Conservation (phyloP, 441 rosid genomes). For the Adansonia gregorii region DNA sequence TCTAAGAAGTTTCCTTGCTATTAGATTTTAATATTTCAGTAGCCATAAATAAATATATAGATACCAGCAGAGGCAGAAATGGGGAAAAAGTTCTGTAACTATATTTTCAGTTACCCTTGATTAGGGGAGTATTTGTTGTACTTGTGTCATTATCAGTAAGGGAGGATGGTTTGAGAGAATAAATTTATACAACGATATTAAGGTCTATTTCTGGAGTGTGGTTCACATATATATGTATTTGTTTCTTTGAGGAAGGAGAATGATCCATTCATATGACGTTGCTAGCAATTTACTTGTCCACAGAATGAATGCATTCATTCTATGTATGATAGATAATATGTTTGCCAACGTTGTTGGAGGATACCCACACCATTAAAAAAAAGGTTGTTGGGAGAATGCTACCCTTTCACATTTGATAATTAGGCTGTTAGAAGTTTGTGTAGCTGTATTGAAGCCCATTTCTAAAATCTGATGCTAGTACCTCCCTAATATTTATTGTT, state of each 20-base stretch:
- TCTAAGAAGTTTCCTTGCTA: background rate
- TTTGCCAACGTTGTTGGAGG: background rate
- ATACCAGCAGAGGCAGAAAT: background rate
- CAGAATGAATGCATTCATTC: background rate
- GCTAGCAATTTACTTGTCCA: background rate
- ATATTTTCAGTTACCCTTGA: background rate
- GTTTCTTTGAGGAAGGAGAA: background rate
- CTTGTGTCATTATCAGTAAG: background rate
- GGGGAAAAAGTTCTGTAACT: background rate
- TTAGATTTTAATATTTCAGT: slow-evolving; percentile 1
- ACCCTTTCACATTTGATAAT: background rate
- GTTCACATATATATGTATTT: background rate
- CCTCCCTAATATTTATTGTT: background rate
- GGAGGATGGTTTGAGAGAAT: background rate
- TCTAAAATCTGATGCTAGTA: background rate
- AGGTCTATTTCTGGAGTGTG: background rate
- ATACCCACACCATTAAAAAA: background rate
- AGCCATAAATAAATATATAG: background rate
- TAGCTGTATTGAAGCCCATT: background rate
- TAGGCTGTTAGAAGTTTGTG: background rate
- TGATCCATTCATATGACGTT: background rate
- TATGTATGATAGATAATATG: background rate
- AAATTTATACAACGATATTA: background rate
- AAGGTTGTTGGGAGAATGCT: background rate
- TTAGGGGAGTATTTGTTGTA: background rate